Base-by-base conservation (phyloP, 2,329 filamentous ascomycete species). In the Talaromyces amestolkiae region DNA sequence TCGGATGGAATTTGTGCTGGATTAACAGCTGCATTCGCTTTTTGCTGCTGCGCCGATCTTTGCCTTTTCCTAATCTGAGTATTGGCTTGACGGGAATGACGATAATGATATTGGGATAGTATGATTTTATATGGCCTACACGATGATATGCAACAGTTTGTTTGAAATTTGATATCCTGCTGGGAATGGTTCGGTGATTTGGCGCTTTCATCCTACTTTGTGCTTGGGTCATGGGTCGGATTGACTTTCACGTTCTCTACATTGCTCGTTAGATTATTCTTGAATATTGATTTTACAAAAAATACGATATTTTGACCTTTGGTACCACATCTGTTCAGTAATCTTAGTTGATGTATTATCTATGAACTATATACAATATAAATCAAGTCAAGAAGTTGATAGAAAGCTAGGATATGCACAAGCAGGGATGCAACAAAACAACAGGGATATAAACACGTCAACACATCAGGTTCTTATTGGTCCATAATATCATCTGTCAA, bases 11-110 rank as follows among this genome's bases (percentile, higher is more conserved):
- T 81, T 37, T 83, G 81, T 63, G 80, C 81, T 1, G 81, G 81
- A 72, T 73, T 83, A 17, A 71, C 82, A 69, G 81, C 79, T 56
- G 81, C 79, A 19, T 62, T 82, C 64, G 81, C 81, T 9, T 82
- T 81, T 68, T 83, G 81, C 69, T 83, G 81, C 70, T 83, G 81
- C 33, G 64, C 60, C n/a, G 64, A 66, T 54, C 51, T 72, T 76
- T 83, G 74, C 8, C 24, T 58, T n/a, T 61, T 51, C 7, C 35
- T 65, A 3, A 15, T 66, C 9, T 61, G 43, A 59, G 53, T 13
- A 3, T 11, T 6, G 33, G 15, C n/a, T 7, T n/a, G 17, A 45
- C 13, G 10, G 31, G 15, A 35, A 22, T n/a, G 11, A 47, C 37
- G 13, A 37, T 39, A 15, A 24, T 45, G 37, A 59, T 33, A 43